phyloP scores from a whole-genome alignment of 2,329 filamentous ascomycete genomes.

The Fusarium domesticum region DNA sequence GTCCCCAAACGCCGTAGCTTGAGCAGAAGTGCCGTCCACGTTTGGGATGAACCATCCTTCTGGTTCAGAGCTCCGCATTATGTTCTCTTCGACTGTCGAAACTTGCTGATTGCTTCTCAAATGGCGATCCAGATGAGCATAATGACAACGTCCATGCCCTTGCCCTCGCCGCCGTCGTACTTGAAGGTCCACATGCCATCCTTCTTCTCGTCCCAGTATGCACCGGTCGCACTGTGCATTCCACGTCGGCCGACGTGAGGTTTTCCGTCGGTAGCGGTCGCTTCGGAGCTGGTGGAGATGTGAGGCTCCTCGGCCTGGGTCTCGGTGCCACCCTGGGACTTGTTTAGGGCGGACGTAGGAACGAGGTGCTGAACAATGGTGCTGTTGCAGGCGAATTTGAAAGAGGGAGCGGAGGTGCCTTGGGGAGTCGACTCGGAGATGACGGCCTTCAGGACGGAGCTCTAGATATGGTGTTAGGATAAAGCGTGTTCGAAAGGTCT shows the following conservation, averaged over 20 bases:
- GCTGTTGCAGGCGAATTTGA: constrained; percentile 96
- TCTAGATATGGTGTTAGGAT: constrained; percentile 46
- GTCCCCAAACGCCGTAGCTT: constrained; percentile 30
- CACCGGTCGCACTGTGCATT: constrained; percentile 83
- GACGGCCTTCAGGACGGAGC: constrained; percentile 71
- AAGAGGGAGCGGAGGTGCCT: constrained; percentile 58
- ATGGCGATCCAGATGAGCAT: constrained; percentile 77
- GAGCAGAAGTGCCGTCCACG: constrained; percentile 24
- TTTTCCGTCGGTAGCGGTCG: constrained; percentile 60
- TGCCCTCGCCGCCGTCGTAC: constrained; percentile 66
- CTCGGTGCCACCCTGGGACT: constrained; percentile 51
- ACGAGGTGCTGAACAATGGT: constrained; percentile 95
- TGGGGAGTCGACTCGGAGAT: constrained; percentile 69
- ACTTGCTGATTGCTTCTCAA: constrained; percentile 33
- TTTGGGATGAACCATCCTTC: constrained; percentile 10
- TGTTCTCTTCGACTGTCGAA: constrained; percentile 5
- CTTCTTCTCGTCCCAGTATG: constrained; percentile 88
- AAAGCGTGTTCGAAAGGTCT: constrained; percentile 2
- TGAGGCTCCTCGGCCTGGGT: constrained; percentile 48
- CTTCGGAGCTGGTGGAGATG: constrained; percentile 53
- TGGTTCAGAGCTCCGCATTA: constrained; percentile 8
- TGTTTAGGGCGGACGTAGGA: constrained; percentile 62
- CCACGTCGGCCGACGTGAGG: constrained; percentile 79
- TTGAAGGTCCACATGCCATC: constrained; percentile 90
- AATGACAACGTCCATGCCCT: constrained; percentile 67